Evolutionary conservation across 116 monocot genomes (phyloP).

Genomic region (Trichopus zeylanicus): DNA sequence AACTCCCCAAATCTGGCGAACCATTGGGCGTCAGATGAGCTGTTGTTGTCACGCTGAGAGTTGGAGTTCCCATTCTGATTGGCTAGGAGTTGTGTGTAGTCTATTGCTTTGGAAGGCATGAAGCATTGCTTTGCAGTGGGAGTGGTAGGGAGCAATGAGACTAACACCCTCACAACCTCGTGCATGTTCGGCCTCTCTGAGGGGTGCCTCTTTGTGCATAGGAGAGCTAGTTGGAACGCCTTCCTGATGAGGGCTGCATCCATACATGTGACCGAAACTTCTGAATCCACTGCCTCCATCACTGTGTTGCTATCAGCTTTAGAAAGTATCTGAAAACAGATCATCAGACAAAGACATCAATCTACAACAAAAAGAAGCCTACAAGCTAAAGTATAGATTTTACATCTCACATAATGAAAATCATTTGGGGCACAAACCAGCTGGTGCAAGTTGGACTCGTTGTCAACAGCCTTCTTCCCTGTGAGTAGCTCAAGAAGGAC

Average conservation of each 20-base stretch:
- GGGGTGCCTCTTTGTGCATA: constrained; percentile 83
- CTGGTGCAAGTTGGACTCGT: constrained; percentile 91
- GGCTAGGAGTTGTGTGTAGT: constrained; percentile 32
- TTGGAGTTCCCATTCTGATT: constrained; percentile 7
- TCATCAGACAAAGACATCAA: not conserved
- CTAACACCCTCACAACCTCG: constrained; percentile 62
- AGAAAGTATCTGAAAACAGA: constrained; percentile 50
- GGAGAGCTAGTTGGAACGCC: constrained; percentile 82
- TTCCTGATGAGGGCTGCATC: constrained; percentile 59
- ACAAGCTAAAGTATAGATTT: too few relatives aligned
- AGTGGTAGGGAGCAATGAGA: constrained; percentile 54
- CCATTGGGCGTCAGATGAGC: constrained; percentile 75
- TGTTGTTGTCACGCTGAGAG: constrained; percentile 21
- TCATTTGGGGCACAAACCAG: constrained; percentile 24
- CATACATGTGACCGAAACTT: constrained; percentile 79
- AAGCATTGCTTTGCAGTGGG: constrained; percentile 25
- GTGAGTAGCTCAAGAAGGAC: constrained; percentile 92
- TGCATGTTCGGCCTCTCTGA: constrained; percentile 82
- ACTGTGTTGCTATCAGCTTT: constrained; percentile 93
- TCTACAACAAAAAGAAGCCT: too few relatives aligned
- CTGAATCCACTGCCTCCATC: constrained; percentile 90
- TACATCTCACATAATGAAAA: not conserved
- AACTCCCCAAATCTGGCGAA: constrained; percentile 85
- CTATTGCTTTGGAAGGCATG: constrained; percentile 16
- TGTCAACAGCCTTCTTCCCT: constrained; percentile 88